Evolutionary conservation across 108 stramenopile species (phyloP).

Genomic region (Pseudonitzschia multistriata): DNA sequence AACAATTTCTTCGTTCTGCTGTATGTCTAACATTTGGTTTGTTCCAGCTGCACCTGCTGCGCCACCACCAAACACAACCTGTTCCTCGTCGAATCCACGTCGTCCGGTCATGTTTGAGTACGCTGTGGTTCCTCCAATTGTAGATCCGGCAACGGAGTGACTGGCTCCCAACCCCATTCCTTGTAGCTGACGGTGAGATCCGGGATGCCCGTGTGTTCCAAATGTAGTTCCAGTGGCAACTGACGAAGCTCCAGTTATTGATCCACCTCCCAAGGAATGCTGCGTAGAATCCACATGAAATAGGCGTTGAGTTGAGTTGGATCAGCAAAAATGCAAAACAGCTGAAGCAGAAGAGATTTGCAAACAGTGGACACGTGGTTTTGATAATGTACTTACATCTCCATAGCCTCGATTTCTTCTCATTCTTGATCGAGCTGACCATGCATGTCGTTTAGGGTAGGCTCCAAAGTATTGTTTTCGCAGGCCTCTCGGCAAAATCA

Average conservation of each 20-base stretch:
- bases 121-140: constrained; percentile 29
- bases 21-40: constrained; percentile 33
- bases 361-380: neutral
- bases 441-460: constrained; percentile 83
- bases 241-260: constrained; percentile 30
- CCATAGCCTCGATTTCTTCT: constrained; percentile 34
- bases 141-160: constrained; percentile 22
- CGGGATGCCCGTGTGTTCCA: constrained; percentile 26
- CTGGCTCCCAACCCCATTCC: constrained; percentile 25
- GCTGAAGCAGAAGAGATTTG: no score
- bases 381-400: constrained; percentile 15
- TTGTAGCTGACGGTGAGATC: constrained; percentile 20
- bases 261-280: constrained; percentile 23
- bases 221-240: constrained; percentile 33
- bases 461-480: constrained; percentile 80
- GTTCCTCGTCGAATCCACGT: constrained; percentile 37
- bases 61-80: constrained; percentile 29
- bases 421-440: constrained; percentile 63
- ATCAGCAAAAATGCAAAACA: no score
- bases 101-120: constrained; percentile 12
- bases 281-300: neutral
- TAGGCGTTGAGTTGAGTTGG: no score
- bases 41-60: constrained; percentile 1
- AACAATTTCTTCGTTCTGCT: constrained; percentile 74
- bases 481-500: constrained; percentile 62